Evolutionary conservation across 305 asterid genomes (phyloP).

Genomic region (Coffea humblotiana): DNA sequence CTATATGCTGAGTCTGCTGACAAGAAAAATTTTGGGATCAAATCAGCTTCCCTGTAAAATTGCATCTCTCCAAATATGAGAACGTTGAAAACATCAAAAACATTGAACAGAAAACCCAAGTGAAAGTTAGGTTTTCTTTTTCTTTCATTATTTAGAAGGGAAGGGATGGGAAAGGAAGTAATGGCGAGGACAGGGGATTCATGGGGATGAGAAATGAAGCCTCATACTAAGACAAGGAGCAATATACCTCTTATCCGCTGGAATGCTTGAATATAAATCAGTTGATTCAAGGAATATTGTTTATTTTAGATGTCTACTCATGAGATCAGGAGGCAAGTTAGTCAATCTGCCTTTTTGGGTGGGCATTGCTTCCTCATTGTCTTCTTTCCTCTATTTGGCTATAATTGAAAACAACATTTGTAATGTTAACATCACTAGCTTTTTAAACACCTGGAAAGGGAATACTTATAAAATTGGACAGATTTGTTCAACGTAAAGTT

Average conservation of each 20-base stretch:
- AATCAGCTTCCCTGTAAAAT: background rate
- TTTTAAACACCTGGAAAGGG: background rate
- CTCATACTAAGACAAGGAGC: no score
- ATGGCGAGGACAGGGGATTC: no score
- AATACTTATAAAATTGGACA: background rate
- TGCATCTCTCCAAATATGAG: background rate
- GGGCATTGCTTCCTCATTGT: background rate
- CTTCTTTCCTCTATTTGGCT: background rate
- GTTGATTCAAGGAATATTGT: background rate
- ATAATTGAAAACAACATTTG: background rate
- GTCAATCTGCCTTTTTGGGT: background rate
- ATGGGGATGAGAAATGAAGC: no score
- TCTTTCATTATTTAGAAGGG: no score
- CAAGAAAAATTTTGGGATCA: no score
- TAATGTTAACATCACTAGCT: background rate
- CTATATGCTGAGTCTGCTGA: background rate
- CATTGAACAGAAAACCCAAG: background rate
- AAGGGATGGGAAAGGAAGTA: no score
- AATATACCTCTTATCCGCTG: no score
- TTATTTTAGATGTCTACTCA: background rate
- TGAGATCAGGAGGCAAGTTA: background rate
- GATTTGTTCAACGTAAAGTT: background rate
- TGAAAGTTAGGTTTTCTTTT: no score
- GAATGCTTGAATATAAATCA: background rate
- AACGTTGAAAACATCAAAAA: background rate